Conservation (phyloP, 805 yeast genomes). For the Metschnikowia lunata region DNA sequence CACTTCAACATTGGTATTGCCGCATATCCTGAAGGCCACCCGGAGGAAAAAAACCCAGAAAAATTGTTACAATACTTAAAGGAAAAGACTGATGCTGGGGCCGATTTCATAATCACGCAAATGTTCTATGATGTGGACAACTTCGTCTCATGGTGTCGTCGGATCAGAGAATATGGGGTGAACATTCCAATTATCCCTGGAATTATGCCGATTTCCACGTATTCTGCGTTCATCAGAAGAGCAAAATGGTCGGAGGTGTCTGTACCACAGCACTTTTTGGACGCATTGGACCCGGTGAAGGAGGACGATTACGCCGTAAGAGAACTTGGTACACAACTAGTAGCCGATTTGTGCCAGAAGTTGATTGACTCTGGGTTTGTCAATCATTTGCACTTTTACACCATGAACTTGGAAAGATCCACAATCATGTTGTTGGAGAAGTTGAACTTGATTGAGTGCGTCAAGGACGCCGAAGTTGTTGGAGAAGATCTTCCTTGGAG, state of each 20-base stretch:
- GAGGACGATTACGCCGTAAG: conserved; percentile 89
- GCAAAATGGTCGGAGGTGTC: conserved; percentile 90
- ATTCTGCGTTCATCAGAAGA: conserved; percentile 86
- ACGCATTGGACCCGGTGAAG: conserved; percentile 70
- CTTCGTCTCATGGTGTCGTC: conserved; percentile 77
- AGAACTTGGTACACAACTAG: conserved; percentile 75
- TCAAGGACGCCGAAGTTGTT: conserved; percentile 35
- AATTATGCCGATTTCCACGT: conserved; percentile 97
- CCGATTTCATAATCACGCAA: conserved; percentile 89
- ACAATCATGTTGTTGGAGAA: conserved; percentile 82
- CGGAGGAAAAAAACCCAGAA: conserved; percentile 64
- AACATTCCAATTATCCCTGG: conserved; percentile 92
- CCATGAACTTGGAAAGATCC: conserved; percentile 94
- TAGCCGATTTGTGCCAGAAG: conserved; percentile 76
- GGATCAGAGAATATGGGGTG: conserved; percentile 67
- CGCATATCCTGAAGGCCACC: conserved; percentile 96
- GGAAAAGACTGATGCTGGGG: conserved; percentile 92
- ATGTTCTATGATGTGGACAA: conserved; percentile 93
- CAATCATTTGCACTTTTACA: conserved; percentile 89
- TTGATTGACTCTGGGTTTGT: conserved; percentile 68
- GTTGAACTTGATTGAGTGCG: conserved; percentile 51
- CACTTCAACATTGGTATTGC: conserved; percentile 95
- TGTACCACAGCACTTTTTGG: conserved; percentile 70
- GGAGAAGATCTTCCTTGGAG: conserved; percentile 76
- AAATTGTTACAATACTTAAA: conserved; percentile 58